A percentile compares a stretch with the other conserved stretches of the same genome.
Evolutionary conservation across 2,329 filamentous ascomycete species (phyloP).

Genomic region (Plectosphaerella plurivora): DNA sequence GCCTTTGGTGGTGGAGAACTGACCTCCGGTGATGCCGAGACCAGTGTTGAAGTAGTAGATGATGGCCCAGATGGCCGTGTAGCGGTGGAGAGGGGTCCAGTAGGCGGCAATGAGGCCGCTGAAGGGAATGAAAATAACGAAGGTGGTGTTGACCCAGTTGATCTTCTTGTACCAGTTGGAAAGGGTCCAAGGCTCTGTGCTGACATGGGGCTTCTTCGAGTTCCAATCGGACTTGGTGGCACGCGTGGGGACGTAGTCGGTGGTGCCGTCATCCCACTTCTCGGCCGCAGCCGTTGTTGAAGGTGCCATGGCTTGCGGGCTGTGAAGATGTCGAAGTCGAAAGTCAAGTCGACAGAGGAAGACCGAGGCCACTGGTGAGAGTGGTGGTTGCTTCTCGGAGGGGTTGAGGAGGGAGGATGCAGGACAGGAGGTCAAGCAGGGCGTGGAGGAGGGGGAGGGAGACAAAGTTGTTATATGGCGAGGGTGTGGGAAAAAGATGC

Average conservation of each 20-base stretch:
- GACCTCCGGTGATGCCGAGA: conserved; percentile 74
- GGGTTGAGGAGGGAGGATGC: background rate
- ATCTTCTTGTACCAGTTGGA: conserved; percentile 88
- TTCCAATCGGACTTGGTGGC: conserved; percentile 43
- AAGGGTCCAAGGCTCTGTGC: conserved; percentile 74
- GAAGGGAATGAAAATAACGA: conserved; percentile 76
- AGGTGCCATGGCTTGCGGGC: background rate
- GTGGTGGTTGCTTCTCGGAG: background rate
- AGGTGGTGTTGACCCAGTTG: conserved; percentile 84
- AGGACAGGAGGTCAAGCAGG: background rate
- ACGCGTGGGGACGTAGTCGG: conserved; percentile 49
- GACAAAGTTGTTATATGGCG: background rate
- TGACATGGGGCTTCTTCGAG: conserved; percentile 76
- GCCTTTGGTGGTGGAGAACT: conserved; percentile 17
- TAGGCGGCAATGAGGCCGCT: conserved; percentile 68
- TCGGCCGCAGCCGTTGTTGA: conserved; percentile 15
- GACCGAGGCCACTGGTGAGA: background rate
- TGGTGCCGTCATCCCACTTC: conserved; percentile 48
- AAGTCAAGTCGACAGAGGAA: background rate
- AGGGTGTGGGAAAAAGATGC: background rate
- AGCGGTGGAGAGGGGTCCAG: conserved; percentile 70
- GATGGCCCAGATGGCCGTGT: conserved; percentile 71
- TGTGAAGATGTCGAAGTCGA: background rate
- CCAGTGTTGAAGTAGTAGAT: conserved; percentile 81
- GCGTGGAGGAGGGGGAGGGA: background rate